Base-by-base conservation (phyloP, 345 rosid species). In the Crucihimalaya himalaica region DNA sequence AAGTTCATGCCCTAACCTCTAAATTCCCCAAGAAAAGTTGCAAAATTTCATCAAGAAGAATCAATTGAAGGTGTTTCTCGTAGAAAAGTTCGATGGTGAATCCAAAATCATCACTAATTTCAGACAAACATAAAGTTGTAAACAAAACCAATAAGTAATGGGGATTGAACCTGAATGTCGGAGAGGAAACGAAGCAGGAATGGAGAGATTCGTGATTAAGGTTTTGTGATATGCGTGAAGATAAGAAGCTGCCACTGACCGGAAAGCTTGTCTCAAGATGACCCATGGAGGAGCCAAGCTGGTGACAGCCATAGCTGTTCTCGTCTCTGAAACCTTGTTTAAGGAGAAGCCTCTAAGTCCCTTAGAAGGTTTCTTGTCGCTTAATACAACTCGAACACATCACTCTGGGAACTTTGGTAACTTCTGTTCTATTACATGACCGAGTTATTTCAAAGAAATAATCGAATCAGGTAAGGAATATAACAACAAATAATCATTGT, bases 251-350 rank as follows among this genome's bases (percentile, higher is more conserved):
- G 87, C 39, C 4, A 76, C 75, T 37, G 89, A 72, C 54, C 72
- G 81, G 55, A 77, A 57, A 15, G 88, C 84, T 80, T 78, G 80
- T 65, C 87, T 79, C 40, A 87, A 68, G 74, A 83, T 25, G 79
- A 79, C 57, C 28, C 80, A 83, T 28, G 89, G 66, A n/a, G 80
- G 47, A 57, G 75, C 50, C 63, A 81, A 71, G 21, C 75, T 32
- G 1, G 71, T 52, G 73, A 73, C 76, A 37, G 83, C 88, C 93
- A 85, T 85, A 68, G 80, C 73, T 67, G 54, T 54, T 42, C 12
- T 43, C n/a, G 37, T 59, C 32, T 52, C 43, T 68, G 64, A 52
- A 52, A 43, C 46, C 21, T 40, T 4, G 19, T 1, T 25, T 15
- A 20, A 37, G 20, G 53, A 20, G 5, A 74, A 56, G 59, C 42